These are phyloP conservation scores for Melaleuca quinquenervia DNA, from an alignment of 345 rosid species.

Conservation along the genomic window DNA sequence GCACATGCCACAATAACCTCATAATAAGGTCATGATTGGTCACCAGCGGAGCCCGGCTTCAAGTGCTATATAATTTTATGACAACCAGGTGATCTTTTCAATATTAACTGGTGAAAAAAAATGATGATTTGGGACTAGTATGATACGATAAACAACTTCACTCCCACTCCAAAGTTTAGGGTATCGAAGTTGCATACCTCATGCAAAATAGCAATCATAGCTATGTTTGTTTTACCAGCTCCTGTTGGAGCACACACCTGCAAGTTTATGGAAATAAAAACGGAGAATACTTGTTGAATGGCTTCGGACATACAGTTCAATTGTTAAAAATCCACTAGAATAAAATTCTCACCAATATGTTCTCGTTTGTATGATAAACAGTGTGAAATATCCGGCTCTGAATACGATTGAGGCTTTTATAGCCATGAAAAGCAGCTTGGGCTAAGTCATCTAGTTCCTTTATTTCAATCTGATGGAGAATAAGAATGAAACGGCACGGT, in stretches of 20 bases:
- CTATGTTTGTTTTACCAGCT: slow-evolving; percentile 98
- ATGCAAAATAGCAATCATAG: slow-evolving; percentile 88
- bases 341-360: slow-evolving; percentile 60
- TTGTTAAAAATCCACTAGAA: background rate
- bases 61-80: background rate
- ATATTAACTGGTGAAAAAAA: background rate
- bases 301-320: background rate
- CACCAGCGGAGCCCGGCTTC: background rate
- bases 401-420: slow-evolving; percentile 82
- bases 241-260: slow-evolving; percentile 99
- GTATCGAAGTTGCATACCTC: slow-evolving; percentile 38
- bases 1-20: background rate
- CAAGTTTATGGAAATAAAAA: background rate
- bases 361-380: slow-evolving; percentile 83
- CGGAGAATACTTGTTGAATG: background rate
- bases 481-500: background rate
- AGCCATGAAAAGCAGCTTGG: slow-evolving; percentile 96
- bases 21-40: background rate
- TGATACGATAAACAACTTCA: background rate
- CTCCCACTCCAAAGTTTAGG: background rate
- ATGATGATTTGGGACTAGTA: background rate
- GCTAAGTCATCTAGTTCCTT: slow-evolving; percentile 88
- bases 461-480: slow-evolving; percentile 67
- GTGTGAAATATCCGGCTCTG: slow-evolving; percentile 91
- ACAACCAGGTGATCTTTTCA: background rate